A percentile compares a stretch with the other conserved stretches of the same genome.
Evolutionary conservation across 257 asterid species (phyloP).

Genomic region (Perilla frutescens): DNA sequence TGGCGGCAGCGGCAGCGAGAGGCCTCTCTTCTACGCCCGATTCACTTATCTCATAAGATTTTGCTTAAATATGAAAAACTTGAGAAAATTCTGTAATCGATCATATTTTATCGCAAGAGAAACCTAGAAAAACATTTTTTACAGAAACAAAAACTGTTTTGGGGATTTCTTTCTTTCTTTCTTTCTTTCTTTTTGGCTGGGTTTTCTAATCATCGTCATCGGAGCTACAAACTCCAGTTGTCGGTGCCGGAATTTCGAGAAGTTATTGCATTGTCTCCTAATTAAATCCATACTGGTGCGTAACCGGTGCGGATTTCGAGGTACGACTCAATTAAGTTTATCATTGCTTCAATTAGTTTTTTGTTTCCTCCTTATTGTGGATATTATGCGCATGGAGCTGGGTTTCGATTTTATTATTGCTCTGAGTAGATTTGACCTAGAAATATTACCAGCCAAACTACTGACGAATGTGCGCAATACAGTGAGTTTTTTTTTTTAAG

Average conservation of each 20-base stretch:
- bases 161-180: too few relatives aligned
- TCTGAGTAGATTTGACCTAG: neutral
- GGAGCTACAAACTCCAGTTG: neutral
- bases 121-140: neutral
- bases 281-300: neutral
- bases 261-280: neutral
- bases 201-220: neutral
- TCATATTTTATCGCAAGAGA: neutral
- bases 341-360: neutral
- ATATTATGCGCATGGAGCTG: neutral
- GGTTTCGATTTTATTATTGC: constrained; percentile 12
- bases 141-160: neutral
- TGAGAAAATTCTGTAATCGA: neutral
- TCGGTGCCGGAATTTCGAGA: constrained; percentile 22
- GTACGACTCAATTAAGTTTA: constrained; percentile 9
- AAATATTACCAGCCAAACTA: neutral
- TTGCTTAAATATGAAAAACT: neutral
- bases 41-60: neutral
- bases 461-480: neutral
- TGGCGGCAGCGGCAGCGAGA: neutral
- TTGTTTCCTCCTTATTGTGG: neutral
- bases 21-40: neutral
- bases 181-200: too few relatives aligned
- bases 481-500: neutral
- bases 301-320: constrained; percentile 12